These are phyloP conservation scores for Peronospora tabacina DNA, from an alignment of 352 stramenopile species.

Conservation along the genomic window DNA sequence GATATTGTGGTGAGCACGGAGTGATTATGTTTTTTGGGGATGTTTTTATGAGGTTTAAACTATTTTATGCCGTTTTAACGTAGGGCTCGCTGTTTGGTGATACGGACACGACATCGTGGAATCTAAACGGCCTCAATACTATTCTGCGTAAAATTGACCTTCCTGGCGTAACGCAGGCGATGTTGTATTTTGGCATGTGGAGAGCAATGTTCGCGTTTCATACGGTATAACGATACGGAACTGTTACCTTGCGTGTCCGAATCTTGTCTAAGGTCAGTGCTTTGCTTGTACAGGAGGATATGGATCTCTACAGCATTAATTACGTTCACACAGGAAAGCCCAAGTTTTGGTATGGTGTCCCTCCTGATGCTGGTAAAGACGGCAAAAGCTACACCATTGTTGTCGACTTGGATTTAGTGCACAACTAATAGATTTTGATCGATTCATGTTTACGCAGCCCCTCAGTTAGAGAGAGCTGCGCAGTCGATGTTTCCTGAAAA, in stretches of 20 bases:
- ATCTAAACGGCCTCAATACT: slow-evolving; percentile 83
- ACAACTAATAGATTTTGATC: slow-evolving; percentile 5
- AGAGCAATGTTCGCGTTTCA: slow-evolving; percentile 91
- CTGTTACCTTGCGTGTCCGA: not conserved
- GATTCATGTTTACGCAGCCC: slow-evolving; percentile 14
- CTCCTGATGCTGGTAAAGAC: slow-evolving; percentile 48
- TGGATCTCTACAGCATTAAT: slow-evolving; percentile 93
- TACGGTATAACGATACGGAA: slow-evolving; percentile 35
- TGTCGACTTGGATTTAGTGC: not conserved
- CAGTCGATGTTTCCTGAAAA: slow-evolving; percentile 87
- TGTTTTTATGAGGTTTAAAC: not conserved
- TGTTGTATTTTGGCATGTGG: slow-evolving; percentile 94
- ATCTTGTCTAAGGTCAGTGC: not conserved
- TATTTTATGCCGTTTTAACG: not conserved
- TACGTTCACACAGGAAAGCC: slow-evolving; percentile 88
- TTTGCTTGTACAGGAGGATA: slow-evolving; percentile 68
- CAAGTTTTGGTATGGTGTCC: slow-evolving; percentile 91
- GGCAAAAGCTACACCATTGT: not conserved
- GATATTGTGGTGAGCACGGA: slow-evolving; percentile 69
- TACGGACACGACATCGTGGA: slow-evolving; percentile 66
- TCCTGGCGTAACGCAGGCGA: slow-evolving; percentile 82
- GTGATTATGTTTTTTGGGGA: not conserved
- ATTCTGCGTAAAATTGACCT: slow-evolving; percentile 76
- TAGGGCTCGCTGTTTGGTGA: slow-evolving; percentile 82
- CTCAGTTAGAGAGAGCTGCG: slow-evolving; percentile 76